Base-by-base conservation (phyloP, 306 rosid genomes). In the Geum urbanum region DNA sequence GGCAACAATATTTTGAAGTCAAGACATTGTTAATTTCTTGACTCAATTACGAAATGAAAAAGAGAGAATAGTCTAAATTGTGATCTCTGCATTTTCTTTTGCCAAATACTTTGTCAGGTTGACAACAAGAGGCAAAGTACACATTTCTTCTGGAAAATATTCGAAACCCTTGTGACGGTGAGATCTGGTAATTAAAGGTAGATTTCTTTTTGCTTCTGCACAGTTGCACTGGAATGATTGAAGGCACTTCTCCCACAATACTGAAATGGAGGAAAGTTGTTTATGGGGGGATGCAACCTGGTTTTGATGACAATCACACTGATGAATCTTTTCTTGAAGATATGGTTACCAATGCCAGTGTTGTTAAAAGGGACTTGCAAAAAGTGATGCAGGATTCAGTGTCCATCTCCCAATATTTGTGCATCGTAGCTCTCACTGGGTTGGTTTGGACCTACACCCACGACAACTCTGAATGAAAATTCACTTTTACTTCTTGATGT, bases 231-330 rank as follows among this genome's bases (percentile, higher is more conserved):
- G 59, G 44, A 76, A 88, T 85, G 86, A 80, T 78, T 43, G 83
- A 69, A 41, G 70, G 59, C 76, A 82, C 77, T 8, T 76, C 83
- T 27, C 73, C 79, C 3, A 72, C 79, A 54, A 81, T 16, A 37
- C 67, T 82, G 49, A 88, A 72, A 80, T 92, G 98, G 97, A 82
- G 87, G 82, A 92, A 92, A 83, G 91, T 92, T 57, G 96, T 96
- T 18, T 92, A 90, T 50, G 98, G 98, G 40, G 97, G 98, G 64
- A 92, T 90, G 98, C 98, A 92, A 67, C 85, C 85, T 50, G 98
- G 98, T 49, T 92, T 83, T 72, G 87, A 84, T 75, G 98, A 90
- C 74, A 92, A 90, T 76, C 78, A 92, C 72, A 85, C 94, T 0
- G 97, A 83, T 56, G 98, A 90, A 66, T 83, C 90, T 45, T 92